Conservation (phyloP, 768 basidiomycete genomes). For the Mycena floridula region DNA sequence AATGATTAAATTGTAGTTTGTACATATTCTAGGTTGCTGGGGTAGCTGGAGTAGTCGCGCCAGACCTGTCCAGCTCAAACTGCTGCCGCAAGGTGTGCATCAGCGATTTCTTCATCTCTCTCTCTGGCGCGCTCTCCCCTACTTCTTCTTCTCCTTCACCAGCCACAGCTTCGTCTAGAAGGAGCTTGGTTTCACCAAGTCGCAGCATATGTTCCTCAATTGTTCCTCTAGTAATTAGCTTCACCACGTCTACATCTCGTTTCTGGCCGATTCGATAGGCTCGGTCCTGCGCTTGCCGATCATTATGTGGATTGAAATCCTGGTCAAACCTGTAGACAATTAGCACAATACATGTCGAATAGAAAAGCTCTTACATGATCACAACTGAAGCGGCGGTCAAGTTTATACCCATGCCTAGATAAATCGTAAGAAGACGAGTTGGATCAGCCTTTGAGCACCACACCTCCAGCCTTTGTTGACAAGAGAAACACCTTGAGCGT, state of each 20-base stretch:
- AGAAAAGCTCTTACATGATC: conserved; percentile 56
- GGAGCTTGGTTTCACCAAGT: conserved; percentile 85
- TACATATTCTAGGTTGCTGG: too few relatives aligned
- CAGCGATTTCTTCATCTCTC: conserved; percentile 79
- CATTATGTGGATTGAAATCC: conserved; percentile 98
- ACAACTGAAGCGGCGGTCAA: conserved; percentile 94
- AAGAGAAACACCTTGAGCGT: conserved; percentile 85
- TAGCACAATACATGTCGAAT: not conserved
- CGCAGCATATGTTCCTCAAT: conserved; percentile 96
- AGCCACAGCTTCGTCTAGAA: conserved; percentile 90
- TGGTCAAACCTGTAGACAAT: conserved; percentile 74
- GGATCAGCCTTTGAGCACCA: conserved; percentile 6
- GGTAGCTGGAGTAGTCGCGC: too few relatives aligned
- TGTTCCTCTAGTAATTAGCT: conserved; percentile 84
- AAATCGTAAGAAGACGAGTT: conserved; percentile 3
- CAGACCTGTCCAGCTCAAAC: conserved; percentile 63
- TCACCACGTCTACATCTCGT: conserved; percentile 90
- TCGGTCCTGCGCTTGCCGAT: conserved; percentile 95
- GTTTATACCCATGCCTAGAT: conserved; percentile 85
- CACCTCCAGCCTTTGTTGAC: conserved; percentile 85
- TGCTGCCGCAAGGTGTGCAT: conserved; percentile 82
- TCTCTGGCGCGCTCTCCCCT: conserved; percentile 61
- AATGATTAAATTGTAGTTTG: too few relatives aligned
- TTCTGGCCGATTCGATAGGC: conserved; percentile 97
- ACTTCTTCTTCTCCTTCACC: conserved; percentile 52